These are phyloP conservation scores for Pestalotiopsis sp. DNA, from an alignment of 2,329 filamentous ascomycete genomes.

Conservation along the genomic window DNA sequence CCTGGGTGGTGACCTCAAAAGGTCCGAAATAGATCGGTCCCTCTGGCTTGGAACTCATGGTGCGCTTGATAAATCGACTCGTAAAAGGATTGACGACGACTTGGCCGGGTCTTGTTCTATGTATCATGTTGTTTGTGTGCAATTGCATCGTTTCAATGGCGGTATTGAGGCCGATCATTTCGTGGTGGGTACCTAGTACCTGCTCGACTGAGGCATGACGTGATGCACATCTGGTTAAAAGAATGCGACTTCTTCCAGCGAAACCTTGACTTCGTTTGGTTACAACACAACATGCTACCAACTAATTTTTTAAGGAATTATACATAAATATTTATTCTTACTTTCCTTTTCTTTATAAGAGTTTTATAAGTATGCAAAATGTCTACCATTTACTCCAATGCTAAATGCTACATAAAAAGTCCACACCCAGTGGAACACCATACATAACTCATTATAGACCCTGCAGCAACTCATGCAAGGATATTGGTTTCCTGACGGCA, in stretches of 20 bases:
- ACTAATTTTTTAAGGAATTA: not conserved
- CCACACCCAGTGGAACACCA: not conserved
- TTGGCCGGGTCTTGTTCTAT: conserved; percentile 14
- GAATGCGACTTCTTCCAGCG: not conserved
- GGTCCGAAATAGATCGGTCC: conserved; percentile 68
- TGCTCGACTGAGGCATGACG: not conserved
- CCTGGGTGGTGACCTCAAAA: conserved; percentile 76
- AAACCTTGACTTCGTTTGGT: not conserved
- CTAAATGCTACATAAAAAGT: conserved; percentile 1
- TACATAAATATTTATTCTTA: not conserved
- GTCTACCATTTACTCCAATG: not conserved
- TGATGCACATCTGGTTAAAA: not conserved
- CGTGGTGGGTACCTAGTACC: not conserved
- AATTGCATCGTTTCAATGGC: not conserved
- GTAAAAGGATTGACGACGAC: conserved; percentile 16
- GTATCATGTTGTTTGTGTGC: conserved; percentile 16
- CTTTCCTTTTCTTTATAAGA: not conserved
- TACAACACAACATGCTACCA: not conserved
- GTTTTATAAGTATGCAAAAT: not conserved
- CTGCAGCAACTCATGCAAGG: conserved; percentile 68
- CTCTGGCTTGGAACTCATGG: conserved; percentile 18
- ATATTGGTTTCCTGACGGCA: conserved; percentile 76
- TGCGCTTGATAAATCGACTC: conserved; percentile 10
- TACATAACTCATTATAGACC: conserved; percentile 43
- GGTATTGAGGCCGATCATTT: not conserved